Percentiles rank a stretch among this genome's conserved stretches.
phyloP scores from a whole-genome alignment of 441 rosid species.

The Syzygium syzygioides region DNA sequence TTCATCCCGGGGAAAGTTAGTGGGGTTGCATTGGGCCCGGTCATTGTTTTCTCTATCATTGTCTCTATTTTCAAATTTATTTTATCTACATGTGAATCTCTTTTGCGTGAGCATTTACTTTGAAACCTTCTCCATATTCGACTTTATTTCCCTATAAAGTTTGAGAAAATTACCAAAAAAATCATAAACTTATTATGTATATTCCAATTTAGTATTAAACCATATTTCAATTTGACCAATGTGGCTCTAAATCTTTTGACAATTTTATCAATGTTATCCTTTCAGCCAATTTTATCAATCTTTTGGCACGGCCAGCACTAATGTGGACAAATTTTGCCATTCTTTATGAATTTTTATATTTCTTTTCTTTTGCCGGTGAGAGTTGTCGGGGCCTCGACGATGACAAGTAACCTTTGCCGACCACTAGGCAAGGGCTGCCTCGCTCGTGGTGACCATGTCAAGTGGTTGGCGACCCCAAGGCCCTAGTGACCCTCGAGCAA shows the following conservation, averaged over 20 bases:
- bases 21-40: constrained; percentile 82
- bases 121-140: background rate
- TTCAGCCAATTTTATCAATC: background rate
- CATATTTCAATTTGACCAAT: background rate
- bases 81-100: background rate
- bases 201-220: background rate
- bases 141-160: background rate
- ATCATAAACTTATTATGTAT: background rate
- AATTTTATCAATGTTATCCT: background rate
- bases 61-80: background rate
- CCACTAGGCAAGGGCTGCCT: background rate
- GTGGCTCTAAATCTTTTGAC: background rate
- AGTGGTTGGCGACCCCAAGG: background rate
- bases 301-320: too few species aligned
- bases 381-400: background rate
- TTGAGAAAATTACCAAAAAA: background rate
- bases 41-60: constrained; percentile 7
- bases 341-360: background rate
- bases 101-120: background rate
- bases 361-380: background rate
- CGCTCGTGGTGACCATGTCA: accelerated
- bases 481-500: too few species aligned
- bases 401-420: background rate
- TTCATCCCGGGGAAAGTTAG: constrained; percentile 74
- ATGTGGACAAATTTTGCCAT: background rate